A percentile compares a stretch with the other conserved stretches of the same genome.
Conservation (phyloP, 768 basidiomycete genomes). For the Pluteus cervinus region DNA sequence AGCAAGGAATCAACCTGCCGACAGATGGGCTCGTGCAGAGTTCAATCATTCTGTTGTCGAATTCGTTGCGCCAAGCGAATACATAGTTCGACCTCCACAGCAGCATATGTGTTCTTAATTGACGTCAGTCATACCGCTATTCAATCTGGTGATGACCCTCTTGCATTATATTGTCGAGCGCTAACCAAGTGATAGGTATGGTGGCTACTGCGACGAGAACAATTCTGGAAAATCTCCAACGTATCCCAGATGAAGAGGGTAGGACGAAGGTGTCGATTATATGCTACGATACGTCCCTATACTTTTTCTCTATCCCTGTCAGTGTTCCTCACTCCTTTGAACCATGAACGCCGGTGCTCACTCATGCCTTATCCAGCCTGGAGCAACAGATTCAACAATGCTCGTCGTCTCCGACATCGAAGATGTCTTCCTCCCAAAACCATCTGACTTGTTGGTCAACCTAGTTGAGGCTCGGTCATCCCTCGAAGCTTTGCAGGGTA, state of each 20-base stretch:
- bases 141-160: too few relatives aligned
- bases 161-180: too few relatives aligned
- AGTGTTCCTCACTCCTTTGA: slow-evolving; percentile 22
- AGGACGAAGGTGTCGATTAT: slow-evolving; percentile 91
- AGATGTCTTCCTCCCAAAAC: slow-evolving; percentile 96
- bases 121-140: slow-evolving; percentile 93
- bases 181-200: slow-evolving; percentile 58
- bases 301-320: slow-evolving; percentile 94
- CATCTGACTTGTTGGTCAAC: slow-evolving; percentile 94
- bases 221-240: slow-evolving; percentile 90
- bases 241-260: slow-evolving; percentile 91
- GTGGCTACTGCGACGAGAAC: slow-evolving; percentile 97
- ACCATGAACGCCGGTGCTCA: not conserved
- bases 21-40: slow-evolving; percentile 91
- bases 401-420: slow-evolving; percentile 96
- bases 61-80: slow-evolving; percentile 96
- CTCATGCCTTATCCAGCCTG: too few relatives aligned
- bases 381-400: slow-evolving; percentile 80
- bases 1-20: slow-evolving; percentile 95
- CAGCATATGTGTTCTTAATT: slow-evolving; percentile 94
- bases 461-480: slow-evolving; percentile 76
- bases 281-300: slow-evolving; percentile 86
- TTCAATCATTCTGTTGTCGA: slow-evolving; percentile 93
- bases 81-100: slow-evolving; percentile 98
- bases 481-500: slow-evolving; percentile 74